Base-by-base conservation (phyloP, 106 monocot species). In the Dendrobium officinale region DNA sequence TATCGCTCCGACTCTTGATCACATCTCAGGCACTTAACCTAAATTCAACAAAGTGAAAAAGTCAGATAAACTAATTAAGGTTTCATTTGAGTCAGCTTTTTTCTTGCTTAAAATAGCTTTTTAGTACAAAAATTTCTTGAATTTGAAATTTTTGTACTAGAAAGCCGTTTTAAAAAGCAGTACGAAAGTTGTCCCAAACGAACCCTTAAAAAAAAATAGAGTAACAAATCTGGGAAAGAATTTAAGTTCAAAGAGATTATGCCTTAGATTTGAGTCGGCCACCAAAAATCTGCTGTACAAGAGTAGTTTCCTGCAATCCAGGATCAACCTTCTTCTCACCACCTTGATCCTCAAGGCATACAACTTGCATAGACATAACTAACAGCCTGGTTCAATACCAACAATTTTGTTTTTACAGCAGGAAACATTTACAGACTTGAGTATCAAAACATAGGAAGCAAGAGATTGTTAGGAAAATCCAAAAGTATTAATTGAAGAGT, bases 11-110 rank as follows among this genome's bases (percentile, higher is more conserved):
- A 97, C 77, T 97, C 97, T n/a, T 82, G 82, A 79, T 97, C 86
- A 85, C 97, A 97, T 83, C 84, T 89, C 51, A 94, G 82, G 80
- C 97, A 97, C 90, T 94, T 94, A 37, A 97, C 97, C 97, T 97
- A 74, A 31, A 37, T 75, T 77, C 78, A 45, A 56, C 2, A 41
- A 59, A 13, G 27, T 49, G 9, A 76, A 76, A 4, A 49, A 48
- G 26, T 76, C 19, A n/a, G 6, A 19, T 42, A 42, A 49, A 49
- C 76, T 49, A 73, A 8, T 44, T 26, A 27, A 31, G 31, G 31
- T 31, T 31, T 31, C 31, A 1, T 31, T 31, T 31, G 31, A 1
- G 31, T 1, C 31, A 1, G 31, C 1, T 31, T 31, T 31, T 31
- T 31, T 31, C 1, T 31, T 31, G 31, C 31, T 31, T 31, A 31